Evolutionary conservation across 306 rosid species (phyloP), one percentile per base, ranked within the genome.

Genomic region (Parietaria judaica): DNA sequence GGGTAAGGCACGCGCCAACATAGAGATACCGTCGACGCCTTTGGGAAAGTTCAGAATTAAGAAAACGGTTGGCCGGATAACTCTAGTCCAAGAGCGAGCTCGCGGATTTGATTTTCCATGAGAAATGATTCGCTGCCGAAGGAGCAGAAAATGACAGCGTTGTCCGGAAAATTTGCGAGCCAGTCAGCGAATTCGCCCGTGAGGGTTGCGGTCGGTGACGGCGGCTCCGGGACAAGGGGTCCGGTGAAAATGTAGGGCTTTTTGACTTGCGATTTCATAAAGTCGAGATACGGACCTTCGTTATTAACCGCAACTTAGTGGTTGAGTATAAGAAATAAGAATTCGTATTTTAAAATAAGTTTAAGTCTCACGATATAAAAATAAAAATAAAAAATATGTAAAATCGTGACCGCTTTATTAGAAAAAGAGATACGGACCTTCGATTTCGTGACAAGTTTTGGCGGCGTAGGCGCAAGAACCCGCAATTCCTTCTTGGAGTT

Each of bases 121-220:
- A 82, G 71, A 70, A 76, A 82, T 2, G 84, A 61, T n/a, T 82
- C 87, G 54, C 87, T 82, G 0, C 87, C 87, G 60, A 82, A 82
- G 7, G 87, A 78, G 68, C 84, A 75, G 14, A 78, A 67, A 5
- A 70, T 49, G 0, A 82, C 84, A 3, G 82, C 51, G 36, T 70
- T 75, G 0, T 51, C 10, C 5, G 77, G 46, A 45, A 82, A 82
- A 9, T 3, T 47, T 5, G 38, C 36, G 36, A 82, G 57, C 87
- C 84, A 82, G 51, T 67, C 61, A 0, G 8, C 63, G 79, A 74
- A 78, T 41, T 49, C 71, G 11, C 67, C 81, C 3, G 75, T 78
- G 0, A 79, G 72, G 4, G 8, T 8, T 10, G 43, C 68, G 7
- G 69, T 73, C 0, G 3, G 15, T 16, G 71, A 34, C 43, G 61